These are phyloP conservation scores for Exophiala oligosperma DNA, from an alignment of 2,329 filamentous ascomycete genomes.

Conservation along the genomic window DNA sequence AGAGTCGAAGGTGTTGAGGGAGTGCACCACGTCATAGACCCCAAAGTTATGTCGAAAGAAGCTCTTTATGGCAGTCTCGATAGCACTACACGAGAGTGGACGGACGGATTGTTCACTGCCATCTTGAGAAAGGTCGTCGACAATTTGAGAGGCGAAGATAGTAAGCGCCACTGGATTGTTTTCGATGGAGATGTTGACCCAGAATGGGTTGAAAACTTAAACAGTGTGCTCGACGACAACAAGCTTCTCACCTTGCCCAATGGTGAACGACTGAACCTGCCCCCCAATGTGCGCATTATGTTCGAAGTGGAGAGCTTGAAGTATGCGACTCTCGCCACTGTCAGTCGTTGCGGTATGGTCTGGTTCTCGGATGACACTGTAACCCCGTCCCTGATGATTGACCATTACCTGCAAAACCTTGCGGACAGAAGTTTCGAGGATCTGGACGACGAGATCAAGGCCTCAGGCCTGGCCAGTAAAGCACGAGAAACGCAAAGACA, in stretches of 20 bases:
- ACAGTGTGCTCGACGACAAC: constrained; percentile 99
- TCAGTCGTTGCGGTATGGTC: constrained; percentile 99
- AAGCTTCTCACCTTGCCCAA: constrained; percentile 96
- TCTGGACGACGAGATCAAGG: constrained; percentile 85
- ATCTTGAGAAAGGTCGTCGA: constrained; percentile 98
- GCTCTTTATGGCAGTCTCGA: constrained; percentile 93
- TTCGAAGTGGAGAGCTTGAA: constrained; percentile 98
- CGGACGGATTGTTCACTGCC: constrained; percentile 95
- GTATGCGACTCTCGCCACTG: constrained; percentile 96
- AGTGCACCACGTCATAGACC: constrained; percentile 95
- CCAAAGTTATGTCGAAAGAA: constrained; percentile 99
- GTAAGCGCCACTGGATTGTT: constrained; percentile 98
- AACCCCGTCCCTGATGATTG: constrained; percentile 86
- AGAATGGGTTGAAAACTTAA: constrained; percentile 99
- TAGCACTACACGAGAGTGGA: constrained; percentile 97
- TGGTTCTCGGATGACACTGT: constrained; percentile 99
- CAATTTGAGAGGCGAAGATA: constrained; percentile 94
- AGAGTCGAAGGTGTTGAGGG: constrained; percentile 89
- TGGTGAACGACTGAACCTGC: constrained; percentile 93
- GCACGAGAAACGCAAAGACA: constrained; percentile 75
- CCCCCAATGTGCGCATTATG: constrained; percentile 96
- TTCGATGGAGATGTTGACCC: constrained; percentile 99
- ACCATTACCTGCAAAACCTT: constrained; percentile 83
- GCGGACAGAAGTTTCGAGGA: constrained; percentile 87
- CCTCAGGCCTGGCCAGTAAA: constrained; percentile 74